Evolutionary conservation across 164 flowering plant genomes (phyloP).

Genomic region (Platanus orientalis): DNA sequence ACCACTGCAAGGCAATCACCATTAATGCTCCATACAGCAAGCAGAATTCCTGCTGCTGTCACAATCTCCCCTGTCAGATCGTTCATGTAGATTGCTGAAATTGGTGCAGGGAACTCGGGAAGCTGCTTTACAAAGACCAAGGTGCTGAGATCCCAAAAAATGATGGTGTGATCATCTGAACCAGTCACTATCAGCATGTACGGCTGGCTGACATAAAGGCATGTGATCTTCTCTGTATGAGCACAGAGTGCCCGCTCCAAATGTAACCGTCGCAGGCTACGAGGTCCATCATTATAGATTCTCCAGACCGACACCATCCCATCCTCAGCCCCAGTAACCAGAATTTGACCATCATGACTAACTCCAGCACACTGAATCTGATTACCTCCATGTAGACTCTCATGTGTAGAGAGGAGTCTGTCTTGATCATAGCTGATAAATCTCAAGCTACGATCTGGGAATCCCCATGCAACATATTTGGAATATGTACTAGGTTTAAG

Average conservation of each 20-base stretch:
- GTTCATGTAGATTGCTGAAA: slow-evolving; percentile 87
- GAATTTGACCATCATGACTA: slow-evolving; percentile 79
- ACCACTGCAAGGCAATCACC: slow-evolving; percentile 89
- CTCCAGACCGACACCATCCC: slow-evolving; percentile 84
- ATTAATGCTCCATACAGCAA: slow-evolving; percentile 93
- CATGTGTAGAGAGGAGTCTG: slow-evolving; percentile 87
- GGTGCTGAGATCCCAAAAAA: slow-evolving; percentile 93
- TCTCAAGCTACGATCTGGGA: slow-evolving; percentile 90
- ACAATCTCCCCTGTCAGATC: slow-evolving; percentile 87
- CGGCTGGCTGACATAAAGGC: slow-evolving; percentile 86
- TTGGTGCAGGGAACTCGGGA: slow-evolving; percentile 84
- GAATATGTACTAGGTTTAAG: slow-evolving; percentile 81
- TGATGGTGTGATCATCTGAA: slow-evolving; percentile 89
- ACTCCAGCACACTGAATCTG: slow-evolving; percentile 85
- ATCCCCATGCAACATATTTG: slow-evolving; percentile 95
- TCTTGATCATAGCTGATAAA: slow-evolving; percentile 90
- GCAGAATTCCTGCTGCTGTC: slow-evolving; percentile 89
- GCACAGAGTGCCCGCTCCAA: slow-evolving; percentile 80
- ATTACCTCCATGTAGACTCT: slow-evolving; percentile 87
- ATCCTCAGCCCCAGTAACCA: slow-evolving; percentile 95
- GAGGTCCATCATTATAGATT: slow-evolving; percentile 59
- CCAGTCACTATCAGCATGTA: slow-evolving; percentile 91
- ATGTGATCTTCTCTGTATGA: slow-evolving; percentile 78
- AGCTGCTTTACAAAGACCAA: slow-evolving; percentile 83
- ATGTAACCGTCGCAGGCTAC: slow-evolving; percentile 38